A percentile compares a stretch with the other conserved stretches of the same genome.
Conservation (phyloP, 1,284 basidiomycete genomes). For the Trametes sp. region DNA sequence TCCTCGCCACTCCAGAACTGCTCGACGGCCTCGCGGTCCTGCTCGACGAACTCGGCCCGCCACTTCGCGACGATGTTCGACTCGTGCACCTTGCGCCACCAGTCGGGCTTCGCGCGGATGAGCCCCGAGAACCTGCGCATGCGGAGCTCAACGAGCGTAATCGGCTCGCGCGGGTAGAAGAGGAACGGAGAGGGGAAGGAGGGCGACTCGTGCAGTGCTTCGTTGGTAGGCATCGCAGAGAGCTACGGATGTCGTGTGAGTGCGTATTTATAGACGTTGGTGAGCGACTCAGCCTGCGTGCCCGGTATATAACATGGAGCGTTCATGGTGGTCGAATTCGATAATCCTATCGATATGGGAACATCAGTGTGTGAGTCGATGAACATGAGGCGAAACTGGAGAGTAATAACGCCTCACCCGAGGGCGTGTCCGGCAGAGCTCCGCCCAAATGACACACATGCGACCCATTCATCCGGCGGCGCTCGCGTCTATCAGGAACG, state of each 20-base stretch:
- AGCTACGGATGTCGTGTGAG: neutral
- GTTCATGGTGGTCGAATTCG: too few relatives aligned
- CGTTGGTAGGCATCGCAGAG: neutral
- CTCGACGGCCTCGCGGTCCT: constrained; percentile 14
- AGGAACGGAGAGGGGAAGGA: constrained; percentile 16
- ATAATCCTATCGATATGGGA: too few relatives aligned
- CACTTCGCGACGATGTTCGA: constrained; percentile 11
- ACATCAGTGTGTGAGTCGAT: too few relatives aligned
- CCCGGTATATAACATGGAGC: too few relatives aligned
- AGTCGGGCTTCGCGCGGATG: constrained; percentile 15
- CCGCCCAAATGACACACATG: too few relatives aligned
- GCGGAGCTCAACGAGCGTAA: constrained; percentile 22
- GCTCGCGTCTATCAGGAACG: too few relatives aligned
- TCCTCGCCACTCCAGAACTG: constrained; percentile 15
- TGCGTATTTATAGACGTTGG: neutral
- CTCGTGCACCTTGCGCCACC: constrained; percentile 22
- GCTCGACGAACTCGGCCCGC: constrained; percentile 19
- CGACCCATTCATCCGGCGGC: too few relatives aligned
- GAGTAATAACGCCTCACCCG: too few relatives aligned
- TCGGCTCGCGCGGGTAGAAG: constrained; percentile 6
- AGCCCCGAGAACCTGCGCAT: constrained; percentile 16
- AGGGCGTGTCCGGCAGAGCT: too few relatives aligned
- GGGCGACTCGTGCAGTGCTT: neutral
- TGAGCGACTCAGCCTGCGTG: neutral
- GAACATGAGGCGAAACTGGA: too few relatives aligned